Percentiles rank a stretch among this genome's conserved stretches.
These are phyloP conservation scores for Carnegiea gigantea DNA, from an alignment of 179 eudicot species.

Conservation along the genomic window DNA sequence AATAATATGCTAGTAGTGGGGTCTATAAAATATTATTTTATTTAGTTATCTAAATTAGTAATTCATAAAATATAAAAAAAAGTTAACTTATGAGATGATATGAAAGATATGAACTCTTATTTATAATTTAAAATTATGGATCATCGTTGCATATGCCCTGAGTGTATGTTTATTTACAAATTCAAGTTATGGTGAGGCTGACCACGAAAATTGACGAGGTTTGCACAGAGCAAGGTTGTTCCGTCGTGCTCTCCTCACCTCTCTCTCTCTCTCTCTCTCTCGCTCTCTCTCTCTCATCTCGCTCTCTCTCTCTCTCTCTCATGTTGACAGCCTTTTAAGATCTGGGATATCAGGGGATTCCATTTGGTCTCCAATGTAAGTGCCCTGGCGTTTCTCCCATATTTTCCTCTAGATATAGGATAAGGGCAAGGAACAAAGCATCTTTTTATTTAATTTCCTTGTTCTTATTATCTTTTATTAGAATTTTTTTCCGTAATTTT, in stretches of 20 bases:
- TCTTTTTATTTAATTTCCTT: not conserved
- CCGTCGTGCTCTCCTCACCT: constrained; percentile 17
- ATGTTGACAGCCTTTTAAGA: not conserved
- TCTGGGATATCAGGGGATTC: not conserved
- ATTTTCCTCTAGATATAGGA: not conserved
- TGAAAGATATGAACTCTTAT: too few species aligned
- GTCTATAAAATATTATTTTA: too few species aligned
- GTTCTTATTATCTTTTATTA: constrained; percentile 5
- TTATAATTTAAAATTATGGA: too few species aligned
- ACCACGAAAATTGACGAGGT: not conserved
- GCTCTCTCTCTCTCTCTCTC: not conserved
- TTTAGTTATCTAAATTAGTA: too few species aligned
- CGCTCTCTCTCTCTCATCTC: not conserved
- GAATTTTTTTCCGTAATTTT: not conserved
- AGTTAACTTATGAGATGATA: too few species aligned
- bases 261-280: constrained; percentile 20
- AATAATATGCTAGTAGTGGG: too few species aligned
- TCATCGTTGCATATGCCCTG: too few species aligned
- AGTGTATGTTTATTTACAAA: not conserved
- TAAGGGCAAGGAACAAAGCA: not conserved
- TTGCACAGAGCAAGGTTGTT: not conserved
- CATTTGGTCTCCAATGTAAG: not conserved
- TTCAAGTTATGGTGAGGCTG: too few species aligned
- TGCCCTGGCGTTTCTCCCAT: not conserved
- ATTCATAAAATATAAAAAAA: too few species aligned